phyloP scores from a whole-genome alignment of 441 rosid species.

The Viola pubescens region DNA sequence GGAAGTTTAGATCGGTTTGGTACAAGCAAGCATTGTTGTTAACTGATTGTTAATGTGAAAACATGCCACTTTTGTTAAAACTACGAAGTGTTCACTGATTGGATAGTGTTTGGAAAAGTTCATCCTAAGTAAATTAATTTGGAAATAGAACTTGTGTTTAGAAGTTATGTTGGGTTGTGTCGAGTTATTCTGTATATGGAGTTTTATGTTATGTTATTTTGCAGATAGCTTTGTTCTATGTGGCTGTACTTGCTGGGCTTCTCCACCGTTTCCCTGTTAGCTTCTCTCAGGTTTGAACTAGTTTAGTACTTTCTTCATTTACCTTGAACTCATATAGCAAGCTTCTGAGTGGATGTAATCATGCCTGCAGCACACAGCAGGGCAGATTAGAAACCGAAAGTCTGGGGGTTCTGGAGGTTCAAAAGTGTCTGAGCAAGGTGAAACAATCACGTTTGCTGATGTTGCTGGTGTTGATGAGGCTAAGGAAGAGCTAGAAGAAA shows the following conservation, averaged over 20 bases:
- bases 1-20: too few species aligned
- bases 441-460: slow-evolving; percentile 81
- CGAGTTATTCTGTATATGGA: background rate
- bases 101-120: background rate
- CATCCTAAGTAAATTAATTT: background rate
- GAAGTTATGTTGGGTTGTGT: background rate
- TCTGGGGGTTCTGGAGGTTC: slow-evolving; percentile 58
- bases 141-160: background rate
- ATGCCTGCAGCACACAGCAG: slow-evolving; percentile 60
- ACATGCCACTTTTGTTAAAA: background rate
- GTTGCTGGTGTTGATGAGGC: slow-evolving; percentile 99
- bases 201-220: slow-evolving; percentile 18
- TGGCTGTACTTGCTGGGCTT: slow-evolving; percentile 78
- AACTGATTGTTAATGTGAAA: background rate
- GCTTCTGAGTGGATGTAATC: slow-evolving; percentile 16
- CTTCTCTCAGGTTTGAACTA: slow-evolving; percentile 62
- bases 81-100: background rate
- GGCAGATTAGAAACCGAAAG: slow-evolving; percentile 72
- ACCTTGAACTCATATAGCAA: slow-evolving; percentile 14
- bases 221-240: slow-evolving; percentile 82
- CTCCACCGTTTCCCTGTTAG: slow-evolving; percentile 68
- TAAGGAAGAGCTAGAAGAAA: slow-evolving; percentile 96
- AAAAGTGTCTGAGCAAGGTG: slow-evolving; percentile 69
- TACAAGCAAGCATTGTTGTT: too few species aligned
- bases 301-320: slow-evolving; percentile 9